These are phyloP conservation scores for Moesziomyces parantarcticus DNA, from an alignment of 1,284 basidiomycete species.

Conservation along the genomic window DNA sequence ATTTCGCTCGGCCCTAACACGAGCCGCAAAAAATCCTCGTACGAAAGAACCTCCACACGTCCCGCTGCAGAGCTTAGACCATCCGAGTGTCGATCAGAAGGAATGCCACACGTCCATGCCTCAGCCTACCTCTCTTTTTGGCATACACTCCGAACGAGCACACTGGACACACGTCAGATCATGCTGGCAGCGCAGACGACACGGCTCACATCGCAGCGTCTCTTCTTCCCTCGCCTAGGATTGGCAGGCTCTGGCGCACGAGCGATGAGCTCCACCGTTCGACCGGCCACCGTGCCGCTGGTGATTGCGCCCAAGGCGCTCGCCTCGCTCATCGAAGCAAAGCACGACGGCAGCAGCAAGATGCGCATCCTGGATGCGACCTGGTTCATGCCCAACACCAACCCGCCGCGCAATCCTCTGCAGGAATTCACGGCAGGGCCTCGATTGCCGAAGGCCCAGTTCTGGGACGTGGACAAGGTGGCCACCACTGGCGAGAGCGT, in stretches of 20 bases:
- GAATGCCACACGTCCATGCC: no score
- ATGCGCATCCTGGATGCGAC: slow-evolving; percentile 74
- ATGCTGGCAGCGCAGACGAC: slow-evolving; percentile 16
- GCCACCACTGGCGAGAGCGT: slow-evolving; percentile 64
- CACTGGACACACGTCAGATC: not conserved
- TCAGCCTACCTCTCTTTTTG: no score
- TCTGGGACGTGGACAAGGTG: slow-evolving; percentile 82
- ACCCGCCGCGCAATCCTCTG: slow-evolving; percentile 72
- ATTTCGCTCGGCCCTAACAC: no score
- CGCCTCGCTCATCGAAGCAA: slow-evolving; percentile 26
- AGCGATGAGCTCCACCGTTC: slow-evolving; percentile 31
- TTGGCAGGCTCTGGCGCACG: slow-evolving; percentile 11
- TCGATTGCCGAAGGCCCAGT: slow-evolving; percentile 79
- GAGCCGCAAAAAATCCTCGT: no score
- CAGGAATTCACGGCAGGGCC: slow-evolving; percentile 75
- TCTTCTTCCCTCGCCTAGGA: slow-evolving; percentile 5
- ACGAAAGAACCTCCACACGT: no score
- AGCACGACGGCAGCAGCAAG: slow-evolving; percentile 13
- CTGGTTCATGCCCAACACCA: slow-evolving; percentile 88
- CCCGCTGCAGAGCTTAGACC: no score
- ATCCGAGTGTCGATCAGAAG: no score
- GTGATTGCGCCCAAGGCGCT: slow-evolving; percentile 47
- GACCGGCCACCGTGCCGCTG: slow-evolving; percentile 38
- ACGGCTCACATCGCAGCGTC: not conserved
- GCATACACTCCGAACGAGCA: no score